Base-by-base conservation (phyloP, 2,329 filamentous ascomycete species). In the Ophiocordyceps polyrhachis-furcata region DNA sequence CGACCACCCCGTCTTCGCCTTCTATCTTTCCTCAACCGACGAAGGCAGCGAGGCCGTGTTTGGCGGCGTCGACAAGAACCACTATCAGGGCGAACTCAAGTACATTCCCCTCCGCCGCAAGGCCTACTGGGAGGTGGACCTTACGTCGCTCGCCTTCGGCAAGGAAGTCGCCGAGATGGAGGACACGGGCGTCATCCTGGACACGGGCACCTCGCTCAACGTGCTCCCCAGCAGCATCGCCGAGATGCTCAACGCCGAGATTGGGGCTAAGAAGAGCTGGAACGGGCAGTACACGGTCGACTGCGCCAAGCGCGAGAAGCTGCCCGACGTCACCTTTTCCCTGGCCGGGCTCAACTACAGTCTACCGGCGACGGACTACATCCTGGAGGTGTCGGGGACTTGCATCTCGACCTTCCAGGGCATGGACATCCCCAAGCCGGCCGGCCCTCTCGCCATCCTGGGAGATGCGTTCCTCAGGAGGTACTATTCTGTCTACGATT, bases 71-170 rank as follows among this genome's bases (percentile, higher is more conserved):
- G 81, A 96, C 64, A 69, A 86, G 68, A 69, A 71, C 59, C 86
- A 91, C 71, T 79, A 73, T 63, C 79, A 73, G 37, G 91, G 91
- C 58, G 81, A 96, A 65, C 75, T 98, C 57, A 84, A 80, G 61
- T 93, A 87, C 64, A 86, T 98, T 54, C 91, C 91, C 45, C 77
- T 98, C 55, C 85, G 91, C 64, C 85, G 91, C 62, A 96, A 96
- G 81, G 91, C 91, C 43, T 98, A 98, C 76, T 98, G 91, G 91
- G 91, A 98, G 74, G 89, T 98, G 46, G 88, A 96, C 58, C 79
- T 98, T 49, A 81, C 96, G 58, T 74, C 86, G 51, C 91, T 98
- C 67, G 79, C 82, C 46, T 86, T 95, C 51, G 93, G 91, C 55
- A 74, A 88, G 44, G 76, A 83, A 59, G 80, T 77, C 52, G 88